These are phyloP conservation scores for Alternaria panax DNA, from an alignment of 2,329 filamentous ascomycete species.

Conservation along the genomic window DNA sequence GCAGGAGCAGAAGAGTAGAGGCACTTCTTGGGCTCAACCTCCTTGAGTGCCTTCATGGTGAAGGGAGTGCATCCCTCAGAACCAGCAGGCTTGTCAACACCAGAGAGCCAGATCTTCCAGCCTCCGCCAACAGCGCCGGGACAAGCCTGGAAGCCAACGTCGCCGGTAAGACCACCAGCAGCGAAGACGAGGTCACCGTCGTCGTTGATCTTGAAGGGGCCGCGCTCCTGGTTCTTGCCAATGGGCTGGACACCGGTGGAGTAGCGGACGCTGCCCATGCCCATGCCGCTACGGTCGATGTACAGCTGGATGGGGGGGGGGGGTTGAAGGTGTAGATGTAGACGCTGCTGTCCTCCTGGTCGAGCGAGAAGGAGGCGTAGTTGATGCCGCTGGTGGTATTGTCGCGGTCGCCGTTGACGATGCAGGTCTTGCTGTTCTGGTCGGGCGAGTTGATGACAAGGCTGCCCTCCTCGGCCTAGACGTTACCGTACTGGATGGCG, in stretches of 20 bases:
- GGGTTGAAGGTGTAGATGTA: conserved; percentile 58
- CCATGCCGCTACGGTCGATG: conserved; percentile 67
- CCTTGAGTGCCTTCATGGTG: conserved; percentile 13
- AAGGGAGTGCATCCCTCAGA: conserved; percentile 9
- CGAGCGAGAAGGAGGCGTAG: conserved; percentile 61
- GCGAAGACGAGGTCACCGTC: conserved; percentile 57
- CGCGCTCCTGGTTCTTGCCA: conserved; percentile 56
- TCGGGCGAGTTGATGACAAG: conserved; percentile 54
- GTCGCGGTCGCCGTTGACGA: conserved; percentile 24
- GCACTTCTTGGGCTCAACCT: conserved; percentile 10
- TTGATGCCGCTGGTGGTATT: conserved; percentile 29
- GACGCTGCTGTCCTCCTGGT: conserved; percentile 47
- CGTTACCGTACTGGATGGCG: conserved; percentile 56
- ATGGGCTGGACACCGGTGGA: conserved; percentile 54
- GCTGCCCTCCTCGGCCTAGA: conserved; percentile 57
- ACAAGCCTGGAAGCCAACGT: conserved; percentile 61
- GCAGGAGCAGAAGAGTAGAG: conserved; percentile 7
- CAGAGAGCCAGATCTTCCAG: conserved; percentile 39
- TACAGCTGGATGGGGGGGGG: conserved; percentile 60
- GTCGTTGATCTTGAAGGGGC: conserved; percentile 57
- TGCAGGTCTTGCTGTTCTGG: conserved; percentile 59
- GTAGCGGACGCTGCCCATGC: conserved; percentile 63
- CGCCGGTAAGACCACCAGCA: conserved; percentile 30
- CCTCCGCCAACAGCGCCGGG: conserved; percentile 56
- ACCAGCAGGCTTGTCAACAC: conserved; percentile 30